Conservation (phyloP, 2,329 filamentous ascomycete species). For the Fusarium nematophilum region DNA sequence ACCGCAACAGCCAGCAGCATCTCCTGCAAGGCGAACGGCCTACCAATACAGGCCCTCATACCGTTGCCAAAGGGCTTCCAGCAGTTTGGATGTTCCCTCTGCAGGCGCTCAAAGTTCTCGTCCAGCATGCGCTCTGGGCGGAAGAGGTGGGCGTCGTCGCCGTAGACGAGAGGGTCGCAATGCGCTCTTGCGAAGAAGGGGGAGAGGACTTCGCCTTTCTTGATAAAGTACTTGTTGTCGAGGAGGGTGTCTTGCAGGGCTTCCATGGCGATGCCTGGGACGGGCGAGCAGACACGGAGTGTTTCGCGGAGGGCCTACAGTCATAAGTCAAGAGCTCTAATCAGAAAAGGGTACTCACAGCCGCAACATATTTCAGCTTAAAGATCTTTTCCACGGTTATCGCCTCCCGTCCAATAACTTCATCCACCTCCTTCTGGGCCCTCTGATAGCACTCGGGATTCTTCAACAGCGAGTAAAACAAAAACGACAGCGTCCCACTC, state of each 20-base stretch:
- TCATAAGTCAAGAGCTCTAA: neutral
- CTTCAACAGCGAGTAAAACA: slow-evolving; percentile 69
- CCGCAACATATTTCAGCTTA: slow-evolving; percentile 72
- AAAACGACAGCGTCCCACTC: slow-evolving; percentile 70
- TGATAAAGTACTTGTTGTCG: slow-evolving; percentile 65
- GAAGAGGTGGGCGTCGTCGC: slow-evolving; percentile 67
- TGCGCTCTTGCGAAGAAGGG: slow-evolving; percentile 62
- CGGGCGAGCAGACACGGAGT: slow-evolving; percentile 43
- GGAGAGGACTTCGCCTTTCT: slow-evolving; percentile 56
- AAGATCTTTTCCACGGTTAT: slow-evolving; percentile 69
- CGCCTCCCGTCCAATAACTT: slow-evolving; percentile 65
- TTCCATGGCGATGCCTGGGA: slow-evolving; percentile 45
- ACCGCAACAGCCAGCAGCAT: slow-evolving; percentile 60
- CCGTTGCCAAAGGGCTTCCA: slow-evolving; percentile 68
- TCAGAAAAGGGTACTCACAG: slow-evolving; percentile 35
- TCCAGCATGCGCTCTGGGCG: slow-evolving; percentile 72
- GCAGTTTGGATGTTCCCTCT: slow-evolving; percentile 45
- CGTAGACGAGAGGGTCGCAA: slow-evolving; percentile 66
- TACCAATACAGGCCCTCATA: slow-evolving; percentile 63
- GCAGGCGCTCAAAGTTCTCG: slow-evolving; percentile 55
- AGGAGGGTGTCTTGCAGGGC: slow-evolving; percentile 57
- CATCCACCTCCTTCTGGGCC: slow-evolving; percentile 72
- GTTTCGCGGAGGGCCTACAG: slow-evolving; percentile 65
- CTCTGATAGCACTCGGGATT: slow-evolving; percentile 65
- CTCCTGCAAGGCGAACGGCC: slow-evolving; percentile 67